phyloP scores from a whole-genome alignment of 768 basidiomycete genomes.

The Agrocybe chaxingu region DNA sequence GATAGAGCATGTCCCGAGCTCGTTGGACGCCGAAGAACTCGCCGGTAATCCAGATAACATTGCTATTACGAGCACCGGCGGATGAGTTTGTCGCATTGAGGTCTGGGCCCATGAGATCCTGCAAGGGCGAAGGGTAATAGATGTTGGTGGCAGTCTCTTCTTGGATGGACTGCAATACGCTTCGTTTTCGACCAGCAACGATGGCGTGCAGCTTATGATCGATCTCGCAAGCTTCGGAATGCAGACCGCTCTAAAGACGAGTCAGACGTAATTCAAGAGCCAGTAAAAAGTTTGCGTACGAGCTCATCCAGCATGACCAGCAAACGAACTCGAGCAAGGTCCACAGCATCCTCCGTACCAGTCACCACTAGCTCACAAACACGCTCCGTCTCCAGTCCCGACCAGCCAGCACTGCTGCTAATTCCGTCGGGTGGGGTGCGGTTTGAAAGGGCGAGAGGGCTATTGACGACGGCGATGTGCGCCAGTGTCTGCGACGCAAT shows the following conservation, averaged over 20 bases:
- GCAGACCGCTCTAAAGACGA: slow-evolving; percentile 72
- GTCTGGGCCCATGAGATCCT: slow-evolving; percentile 78
- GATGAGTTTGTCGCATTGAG: slow-evolving; percentile 38
- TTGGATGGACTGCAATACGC: slow-evolving; percentile 85
- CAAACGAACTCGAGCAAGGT: slow-evolving; percentile 85
- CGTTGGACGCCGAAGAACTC: slow-evolving; percentile 96
- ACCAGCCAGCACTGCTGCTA: slow-evolving; percentile 75
- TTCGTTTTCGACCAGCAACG: slow-evolving; percentile 85
- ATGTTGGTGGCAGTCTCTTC: slow-evolving; percentile 98
- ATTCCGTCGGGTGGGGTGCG: slow-evolving; percentile 77
- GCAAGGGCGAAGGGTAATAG: slow-evolving; percentile 88
- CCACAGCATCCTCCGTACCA: slow-evolving; percentile 84
- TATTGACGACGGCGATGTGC: slow-evolving; percentile 92
- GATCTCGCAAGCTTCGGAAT: slow-evolving; percentile 89
- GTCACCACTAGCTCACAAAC: slow-evolving; percentile 92
- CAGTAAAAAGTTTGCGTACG: slow-evolving; percentile 44
- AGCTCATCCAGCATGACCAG: slow-evolving; percentile 94
- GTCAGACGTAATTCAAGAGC: slow-evolving; percentile 10
- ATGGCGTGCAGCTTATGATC: slow-evolving; percentile 93
- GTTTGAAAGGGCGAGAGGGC: slow-evolving; percentile 69
- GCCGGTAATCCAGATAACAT: slow-evolving; percentile 93
- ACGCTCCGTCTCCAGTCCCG: slow-evolving; percentile 90
- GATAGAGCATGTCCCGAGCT: slow-evolving; percentile 92
- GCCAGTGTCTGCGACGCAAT: slow-evolving; percentile 91
- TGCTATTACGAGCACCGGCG: slow-evolving; percentile 54